Conservation (phyloP, 495 filamentous ascomycete genomes). For the Parathielavia hyrcaniae region DNA sequence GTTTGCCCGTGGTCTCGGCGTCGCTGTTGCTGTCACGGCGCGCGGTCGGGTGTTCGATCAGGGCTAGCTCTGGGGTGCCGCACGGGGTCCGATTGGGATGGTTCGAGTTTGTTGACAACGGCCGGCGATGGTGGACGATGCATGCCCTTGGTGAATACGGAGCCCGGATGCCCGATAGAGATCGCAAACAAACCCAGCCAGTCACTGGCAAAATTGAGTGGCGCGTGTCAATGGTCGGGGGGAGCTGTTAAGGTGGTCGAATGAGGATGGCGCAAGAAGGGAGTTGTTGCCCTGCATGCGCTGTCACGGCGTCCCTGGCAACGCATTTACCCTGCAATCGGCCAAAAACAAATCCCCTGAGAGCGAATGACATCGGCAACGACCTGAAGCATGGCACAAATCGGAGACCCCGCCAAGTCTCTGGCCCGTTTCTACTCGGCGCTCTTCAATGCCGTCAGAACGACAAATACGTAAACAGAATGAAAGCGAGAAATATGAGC, state of each 20-base stretch:
- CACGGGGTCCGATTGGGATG: not conserved
- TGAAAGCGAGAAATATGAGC: too few species aligned
- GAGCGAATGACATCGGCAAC: too few species aligned
- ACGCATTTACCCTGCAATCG: too few species aligned
- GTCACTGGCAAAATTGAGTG: not conserved
- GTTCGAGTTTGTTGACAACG: not conserved
- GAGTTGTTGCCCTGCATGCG: too few species aligned
- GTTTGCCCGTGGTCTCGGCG: slow-evolving; percentile 15
- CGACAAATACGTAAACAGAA: too few species aligned
- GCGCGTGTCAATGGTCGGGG: not conserved
- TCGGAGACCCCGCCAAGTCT: too few species aligned
- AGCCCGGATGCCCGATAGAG: slow-evolving; percentile 7
- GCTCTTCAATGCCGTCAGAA: too few species aligned
- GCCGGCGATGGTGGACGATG: not conserved
- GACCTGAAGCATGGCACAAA: too few species aligned
- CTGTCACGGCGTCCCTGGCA: too few species aligned
- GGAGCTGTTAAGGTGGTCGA: not conserved
- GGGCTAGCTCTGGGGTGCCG: not conserved
- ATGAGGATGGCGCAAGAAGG: not conserved
- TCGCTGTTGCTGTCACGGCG: not conserved
- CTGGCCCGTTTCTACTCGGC: too few species aligned
- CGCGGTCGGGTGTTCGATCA: too few species aligned
- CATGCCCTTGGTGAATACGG: slow-evolving; percentile 14
- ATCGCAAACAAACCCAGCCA: slow-evolving; percentile 9
- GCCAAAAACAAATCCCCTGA: too few species aligned